Percentiles rank a stretch among this genome's conserved stretches.
Conservation (phyloP, 306 rosid genomes). For the Herpetospermum pedunculosum region DNA sequence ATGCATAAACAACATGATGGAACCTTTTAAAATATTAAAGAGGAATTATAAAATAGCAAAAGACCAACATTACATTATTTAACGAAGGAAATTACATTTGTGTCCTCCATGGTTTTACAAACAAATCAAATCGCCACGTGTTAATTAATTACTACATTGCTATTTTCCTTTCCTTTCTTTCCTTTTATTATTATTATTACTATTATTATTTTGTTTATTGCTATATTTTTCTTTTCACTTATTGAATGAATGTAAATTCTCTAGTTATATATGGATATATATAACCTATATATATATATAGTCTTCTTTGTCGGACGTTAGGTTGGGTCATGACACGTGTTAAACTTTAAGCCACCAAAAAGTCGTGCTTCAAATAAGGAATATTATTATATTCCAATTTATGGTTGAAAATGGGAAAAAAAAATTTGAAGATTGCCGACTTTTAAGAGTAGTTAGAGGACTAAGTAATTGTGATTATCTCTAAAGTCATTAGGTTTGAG, state of each 20-base stretch:
- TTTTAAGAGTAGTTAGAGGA: neutral
- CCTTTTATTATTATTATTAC: too few relatives aligned
- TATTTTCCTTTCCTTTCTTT: neutral
- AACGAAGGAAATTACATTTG: neutral
- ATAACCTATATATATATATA: neutral
- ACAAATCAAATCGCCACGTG: neutral
- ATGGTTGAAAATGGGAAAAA: neutral
- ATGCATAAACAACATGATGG: neutral
- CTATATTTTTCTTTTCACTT: neutral
- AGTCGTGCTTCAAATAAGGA: slow-evolving; percentile 4
- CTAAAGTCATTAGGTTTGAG: neutral
- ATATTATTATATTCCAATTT: neutral
- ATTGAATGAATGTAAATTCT: neutral
- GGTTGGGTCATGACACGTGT: neutral
- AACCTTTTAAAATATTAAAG: neutral
- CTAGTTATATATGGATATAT: neutral
- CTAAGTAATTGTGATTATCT: neutral
- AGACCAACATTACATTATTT: neutral
- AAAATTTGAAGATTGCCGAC: neutral
- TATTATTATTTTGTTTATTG: too few relatives aligned
- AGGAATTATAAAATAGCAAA: neutral
- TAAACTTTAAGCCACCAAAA: neutral
- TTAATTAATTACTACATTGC: neutral
- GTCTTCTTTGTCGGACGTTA: neutral
- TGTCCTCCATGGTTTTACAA: neutral